phyloP scores from a whole-genome alignment of 306 rosid genomes.

The Datisca glomerata region DNA sequence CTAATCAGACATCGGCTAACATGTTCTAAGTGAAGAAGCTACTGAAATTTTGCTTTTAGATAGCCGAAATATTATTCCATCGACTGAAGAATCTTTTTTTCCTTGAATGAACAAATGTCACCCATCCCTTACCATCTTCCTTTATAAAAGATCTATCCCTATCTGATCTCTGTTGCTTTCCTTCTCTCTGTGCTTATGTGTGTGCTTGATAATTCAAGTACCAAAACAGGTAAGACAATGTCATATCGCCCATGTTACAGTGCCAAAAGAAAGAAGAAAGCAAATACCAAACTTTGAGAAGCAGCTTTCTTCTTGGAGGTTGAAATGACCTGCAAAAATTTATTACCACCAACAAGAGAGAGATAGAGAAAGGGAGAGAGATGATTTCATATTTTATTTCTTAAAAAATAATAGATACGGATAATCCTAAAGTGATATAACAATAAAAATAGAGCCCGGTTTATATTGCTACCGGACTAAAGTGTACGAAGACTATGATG shows the following conservation, averaged over 20 bases:
- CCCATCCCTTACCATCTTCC: not conserved
- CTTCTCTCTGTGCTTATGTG: too few relatives aligned
- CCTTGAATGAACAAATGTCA: conserved; percentile 9
- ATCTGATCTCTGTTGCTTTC: too few relatives aligned
- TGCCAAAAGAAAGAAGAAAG: not conserved
- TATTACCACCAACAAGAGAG: not conserved
- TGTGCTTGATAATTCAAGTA: not conserved
- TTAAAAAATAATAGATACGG: too few relatives aligned
- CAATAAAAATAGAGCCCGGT: too few relatives aligned
- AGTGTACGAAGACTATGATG: too few relatives aligned
- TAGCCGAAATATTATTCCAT: conserved; percentile 2
- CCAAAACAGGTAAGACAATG: not conserved
- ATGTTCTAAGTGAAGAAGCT: too few relatives aligned
- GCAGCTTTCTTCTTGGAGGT: not conserved
- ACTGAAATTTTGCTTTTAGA: not conserved
- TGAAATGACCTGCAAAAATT: not conserved
- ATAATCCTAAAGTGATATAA: too few relatives aligned
- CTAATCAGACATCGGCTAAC: too few relatives aligned
- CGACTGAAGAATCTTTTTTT: conserved; percentile 19
- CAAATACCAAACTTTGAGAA: not conserved
- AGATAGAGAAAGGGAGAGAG: not conserved
- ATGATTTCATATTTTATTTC: not conserved
- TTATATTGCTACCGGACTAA: too few relatives aligned
- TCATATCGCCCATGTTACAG: not conserved
- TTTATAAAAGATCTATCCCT: too few relatives aligned